Evolutionary conservation across 192 early-diverging fungal species (phyloP).

Genomic region (Entomortierella parvispora): DNA sequence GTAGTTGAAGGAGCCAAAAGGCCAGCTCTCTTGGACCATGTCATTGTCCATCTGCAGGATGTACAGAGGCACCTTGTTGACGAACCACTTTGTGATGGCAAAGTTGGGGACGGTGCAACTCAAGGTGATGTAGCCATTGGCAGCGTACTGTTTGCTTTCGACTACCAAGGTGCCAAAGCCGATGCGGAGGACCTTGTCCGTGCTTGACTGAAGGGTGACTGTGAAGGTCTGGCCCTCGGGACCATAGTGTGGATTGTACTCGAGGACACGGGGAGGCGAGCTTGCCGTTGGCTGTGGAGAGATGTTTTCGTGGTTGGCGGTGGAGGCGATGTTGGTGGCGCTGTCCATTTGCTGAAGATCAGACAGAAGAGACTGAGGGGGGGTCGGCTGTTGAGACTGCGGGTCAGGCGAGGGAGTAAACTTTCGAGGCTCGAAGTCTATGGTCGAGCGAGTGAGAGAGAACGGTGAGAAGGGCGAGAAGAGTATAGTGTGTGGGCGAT

Average conservation of each 20-base stretch:
- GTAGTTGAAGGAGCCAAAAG: constrained; percentile 56
- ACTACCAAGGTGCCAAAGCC: constrained; percentile 60
- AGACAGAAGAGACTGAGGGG: no score
- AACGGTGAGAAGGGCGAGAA: background rate
- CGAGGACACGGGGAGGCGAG: constrained; percentile 47
- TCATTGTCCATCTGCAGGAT: constrained; percentile 56
- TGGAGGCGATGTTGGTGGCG: background rate
- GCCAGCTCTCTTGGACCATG: constrained; percentile 56
- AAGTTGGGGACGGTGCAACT: constrained; percentile 57
- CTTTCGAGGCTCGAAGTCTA: constrained; percentile 40
- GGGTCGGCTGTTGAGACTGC: constrained; percentile 3
- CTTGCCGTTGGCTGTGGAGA: constrained; percentile 8
- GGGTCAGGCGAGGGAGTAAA: constrained; percentile 32
- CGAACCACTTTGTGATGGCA: constrained; percentile 53
- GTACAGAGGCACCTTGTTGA: constrained; percentile 56
- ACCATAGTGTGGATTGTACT: constrained; percentile 57
- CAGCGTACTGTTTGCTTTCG: constrained; percentile 58
- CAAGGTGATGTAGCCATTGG: constrained; percentile 53
- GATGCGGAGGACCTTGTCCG: constrained; percentile 50
- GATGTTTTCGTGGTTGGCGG: constrained; percentile 6
- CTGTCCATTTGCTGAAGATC: background rate
- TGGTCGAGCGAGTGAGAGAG: background rate
- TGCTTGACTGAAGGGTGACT: constrained; percentile 47
- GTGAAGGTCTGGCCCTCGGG: constrained; percentile 51
- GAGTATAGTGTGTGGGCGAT: background rate